Conservation (phyloP, 1,284 basidiomycete species). For the Megacollybia platyphylla region DNA sequence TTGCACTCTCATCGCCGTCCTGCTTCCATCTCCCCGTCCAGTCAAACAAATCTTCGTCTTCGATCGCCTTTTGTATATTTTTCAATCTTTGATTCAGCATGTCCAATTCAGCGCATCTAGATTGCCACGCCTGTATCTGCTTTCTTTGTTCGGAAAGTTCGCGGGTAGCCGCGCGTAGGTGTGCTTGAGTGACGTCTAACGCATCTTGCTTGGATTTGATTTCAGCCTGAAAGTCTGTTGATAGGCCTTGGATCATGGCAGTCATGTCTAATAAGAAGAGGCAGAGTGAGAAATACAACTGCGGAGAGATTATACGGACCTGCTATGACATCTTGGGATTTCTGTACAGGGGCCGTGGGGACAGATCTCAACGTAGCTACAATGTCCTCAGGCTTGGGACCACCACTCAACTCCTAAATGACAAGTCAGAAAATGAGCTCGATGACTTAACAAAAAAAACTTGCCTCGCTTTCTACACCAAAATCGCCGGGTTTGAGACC, state of each 20-base stretch:
- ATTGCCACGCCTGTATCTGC: conserved; percentile 67
- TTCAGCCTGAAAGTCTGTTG: conserved; percentile 72
- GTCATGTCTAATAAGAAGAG: conserved; percentile 55
- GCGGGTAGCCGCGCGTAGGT: conserved; percentile 81
- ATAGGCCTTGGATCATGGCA: conserved; percentile 67
- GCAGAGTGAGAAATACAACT: background rate
- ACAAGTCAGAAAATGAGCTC: conserved; percentile 4
- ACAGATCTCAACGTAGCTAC: conserved; percentile 57
- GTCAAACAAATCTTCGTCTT: conserved; percentile 68
- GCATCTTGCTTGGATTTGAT: conserved; percentile 80
- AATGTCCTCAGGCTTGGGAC: conserved; percentile 65
- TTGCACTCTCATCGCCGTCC: conserved; percentile 3
- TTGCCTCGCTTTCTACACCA: conserved; percentile 81
- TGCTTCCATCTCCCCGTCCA: conserved; percentile 55
- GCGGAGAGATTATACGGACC: conserved; percentile 29
- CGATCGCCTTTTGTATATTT: conserved; percentile 72
- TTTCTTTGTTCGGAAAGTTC: conserved; percentile 84
- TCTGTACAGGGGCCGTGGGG: conserved; percentile 65
- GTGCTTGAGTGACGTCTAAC: conserved; percentile 75
- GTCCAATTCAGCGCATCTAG: conserved; percentile 63
- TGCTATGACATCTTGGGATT: conserved; percentile 82
- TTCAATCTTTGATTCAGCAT: conserved; percentile 64
- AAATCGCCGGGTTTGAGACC: conserved; percentile 91
- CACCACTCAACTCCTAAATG: conserved; percentile 52
- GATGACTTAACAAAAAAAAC: conserved; percentile 11